phyloP scores from a whole-genome alignment of 148 eudicot species.

The Cornus kousa region DNA sequence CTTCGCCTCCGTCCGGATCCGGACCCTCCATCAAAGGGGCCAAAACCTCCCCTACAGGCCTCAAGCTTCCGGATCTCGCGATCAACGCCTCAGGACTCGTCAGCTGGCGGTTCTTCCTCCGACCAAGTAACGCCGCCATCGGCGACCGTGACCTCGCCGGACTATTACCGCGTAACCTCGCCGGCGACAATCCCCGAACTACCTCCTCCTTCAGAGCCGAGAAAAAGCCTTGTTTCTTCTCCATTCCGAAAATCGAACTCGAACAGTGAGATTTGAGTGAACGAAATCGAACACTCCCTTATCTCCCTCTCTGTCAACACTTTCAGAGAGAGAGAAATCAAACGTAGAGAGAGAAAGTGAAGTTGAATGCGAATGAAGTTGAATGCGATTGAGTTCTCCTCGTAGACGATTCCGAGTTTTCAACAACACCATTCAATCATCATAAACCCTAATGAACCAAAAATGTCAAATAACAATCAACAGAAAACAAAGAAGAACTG shows the following conservation, averaged over 20 bases:
- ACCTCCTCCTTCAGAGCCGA: conserved; percentile 74
- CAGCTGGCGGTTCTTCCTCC: conserved; percentile 32
- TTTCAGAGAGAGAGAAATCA: neutral
- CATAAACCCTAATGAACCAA: neutral
- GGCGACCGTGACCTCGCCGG: conserved; percentile 60
- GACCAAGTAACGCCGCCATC: conserved; percentile 47
- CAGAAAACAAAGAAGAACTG: neutral
- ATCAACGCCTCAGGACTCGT: conserved; percentile 28
- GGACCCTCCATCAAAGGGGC: conserved; percentile 85
- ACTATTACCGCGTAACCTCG: conserved; percentile 54
- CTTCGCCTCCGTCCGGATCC: conserved; percentile 48
- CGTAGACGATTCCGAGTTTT: conserved; percentile 1
- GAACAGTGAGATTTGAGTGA: neutral
- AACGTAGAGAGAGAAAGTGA: neutral
- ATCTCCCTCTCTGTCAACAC: neutral
- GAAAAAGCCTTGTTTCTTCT: conserved; percentile 74
- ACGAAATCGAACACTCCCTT: neutral
- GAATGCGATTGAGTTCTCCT: conserved; percentile 1
- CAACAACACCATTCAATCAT: neutral
- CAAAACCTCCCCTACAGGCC: conserved; percentile 49
- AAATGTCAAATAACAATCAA: neutral
- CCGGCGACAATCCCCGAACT: conserved; percentile 75
- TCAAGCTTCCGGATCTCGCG: conserved; percentile 49
- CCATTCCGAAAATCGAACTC: conserved; percentile 32
- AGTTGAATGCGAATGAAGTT: neutral